These are phyloP conservation scores for Nicotiana otophora DNA, from an alignment of 257 asterid species.

Conservation along the genomic window DNA sequence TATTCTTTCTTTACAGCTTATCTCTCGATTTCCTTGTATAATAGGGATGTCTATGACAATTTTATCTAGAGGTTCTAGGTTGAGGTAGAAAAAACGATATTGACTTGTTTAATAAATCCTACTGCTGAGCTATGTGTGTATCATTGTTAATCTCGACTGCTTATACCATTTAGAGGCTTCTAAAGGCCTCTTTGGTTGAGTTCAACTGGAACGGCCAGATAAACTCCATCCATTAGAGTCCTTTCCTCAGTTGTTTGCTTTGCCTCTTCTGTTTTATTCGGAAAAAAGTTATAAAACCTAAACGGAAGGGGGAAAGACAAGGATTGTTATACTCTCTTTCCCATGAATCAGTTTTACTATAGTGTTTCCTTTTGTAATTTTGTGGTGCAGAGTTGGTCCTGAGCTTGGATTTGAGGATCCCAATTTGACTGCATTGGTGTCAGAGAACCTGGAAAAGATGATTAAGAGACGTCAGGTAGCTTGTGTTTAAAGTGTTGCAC, in stretches of 20 bases:
- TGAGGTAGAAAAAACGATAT: not conserved
- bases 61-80: not conserved
- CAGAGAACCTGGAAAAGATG: conserved; percentile 74
- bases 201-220: not conserved
- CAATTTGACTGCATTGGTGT: conserved; percentile 62
- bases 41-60: not conserved
- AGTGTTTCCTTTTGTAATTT: not conserved
- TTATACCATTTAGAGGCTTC: not conserved
- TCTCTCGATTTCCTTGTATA: not conserved
- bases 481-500: conserved; percentile 35
- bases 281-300: not conserved
- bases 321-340: not conserved
- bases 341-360: not conserved
- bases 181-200: not conserved
- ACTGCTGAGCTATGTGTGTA: not conserved
- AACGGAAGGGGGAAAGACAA: not conserved
- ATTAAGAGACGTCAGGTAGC: conserved; percentile 60
- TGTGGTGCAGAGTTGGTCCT: conserved; percentile 57
- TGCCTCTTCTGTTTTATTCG: not conserved
- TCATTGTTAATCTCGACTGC: not conserved
- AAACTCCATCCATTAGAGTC: not conserved
- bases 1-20: conserved; percentile 5
- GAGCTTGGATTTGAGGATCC: conserved; percentile 91
- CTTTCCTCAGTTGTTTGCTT: not conserved
- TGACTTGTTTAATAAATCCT: conserved; percentile 1